phyloP scores from a whole-genome alignment of 2,329 filamentous ascomycete genomes.

The Trichoderma oligosporum region DNA sequence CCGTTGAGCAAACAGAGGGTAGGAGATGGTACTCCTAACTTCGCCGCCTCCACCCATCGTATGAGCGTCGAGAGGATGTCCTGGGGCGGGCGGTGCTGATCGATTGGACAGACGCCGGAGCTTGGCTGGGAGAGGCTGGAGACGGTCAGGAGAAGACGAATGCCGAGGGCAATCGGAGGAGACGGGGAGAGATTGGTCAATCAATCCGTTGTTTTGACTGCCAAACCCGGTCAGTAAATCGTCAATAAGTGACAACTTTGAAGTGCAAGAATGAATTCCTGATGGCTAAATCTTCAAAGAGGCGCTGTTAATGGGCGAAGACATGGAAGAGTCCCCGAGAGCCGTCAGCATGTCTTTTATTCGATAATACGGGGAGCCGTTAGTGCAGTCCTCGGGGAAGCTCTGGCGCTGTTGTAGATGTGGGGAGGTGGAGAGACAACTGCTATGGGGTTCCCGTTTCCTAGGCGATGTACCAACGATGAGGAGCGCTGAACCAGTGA shows the following conservation, averaged over 20 bases:
- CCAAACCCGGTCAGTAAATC: constrained; percentile 23
- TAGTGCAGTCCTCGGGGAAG: constrained; percentile 3
- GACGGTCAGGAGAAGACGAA: constrained; percentile 24
- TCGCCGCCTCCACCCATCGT: constrained; percentile 52
- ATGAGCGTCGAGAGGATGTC: constrained; percentile 29
- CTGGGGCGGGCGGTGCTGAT: constrained; percentile 37
- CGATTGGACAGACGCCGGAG: constrained; percentile 35
- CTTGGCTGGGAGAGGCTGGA: constrained; percentile 24
- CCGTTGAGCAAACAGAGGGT: constrained; percentile 48
- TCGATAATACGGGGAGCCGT: neutral
- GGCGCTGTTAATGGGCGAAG: neutral
- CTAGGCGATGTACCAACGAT: neutral
- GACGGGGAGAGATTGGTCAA: constrained; percentile 25
- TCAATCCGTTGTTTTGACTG: constrained; percentile 24
- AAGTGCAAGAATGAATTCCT: neutral
- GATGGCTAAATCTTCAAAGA: neutral
- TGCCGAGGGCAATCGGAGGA: constrained; percentile 28
- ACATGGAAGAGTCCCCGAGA: neutral
- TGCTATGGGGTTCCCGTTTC: constrained; percentile 6
- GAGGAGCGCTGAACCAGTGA: neutral
- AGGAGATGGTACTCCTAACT: constrained; percentile 45
- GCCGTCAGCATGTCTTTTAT: neutral
- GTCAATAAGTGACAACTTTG: constrained; percentile 21
- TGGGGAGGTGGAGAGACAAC: constrained; percentile 10
- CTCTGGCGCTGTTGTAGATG: constrained; percentile 6